A percentile compares a stretch with the other conserved stretches of the same genome.
phyloP scores from a whole-genome alignment of 371 early-diverging fungal species.

The Batkoa obscura region DNA sequence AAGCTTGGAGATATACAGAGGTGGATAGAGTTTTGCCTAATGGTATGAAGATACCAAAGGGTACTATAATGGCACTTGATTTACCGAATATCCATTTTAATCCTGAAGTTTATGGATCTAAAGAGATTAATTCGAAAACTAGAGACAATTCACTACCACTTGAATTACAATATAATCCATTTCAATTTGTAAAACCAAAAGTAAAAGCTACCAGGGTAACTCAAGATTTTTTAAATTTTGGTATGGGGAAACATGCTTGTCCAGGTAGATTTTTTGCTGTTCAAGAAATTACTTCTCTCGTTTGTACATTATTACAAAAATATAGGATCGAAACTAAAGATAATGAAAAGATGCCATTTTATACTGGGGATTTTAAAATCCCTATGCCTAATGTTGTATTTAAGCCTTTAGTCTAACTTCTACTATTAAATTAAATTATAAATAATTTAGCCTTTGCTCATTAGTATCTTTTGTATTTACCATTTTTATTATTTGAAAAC shows the following conservation, averaged over 20 bases:
- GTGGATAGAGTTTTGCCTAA: neutral
- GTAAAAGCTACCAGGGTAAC: neutral
- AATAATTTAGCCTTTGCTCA: too few relatives aligned
- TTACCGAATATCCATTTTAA: neutral
- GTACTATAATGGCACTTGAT: neutral
- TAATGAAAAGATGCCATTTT: too few relatives aligned
- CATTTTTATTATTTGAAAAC: too few relatives aligned
- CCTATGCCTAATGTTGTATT: too few relatives aligned
- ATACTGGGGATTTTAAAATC: too few relatives aligned
- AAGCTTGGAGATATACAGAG: neutral
- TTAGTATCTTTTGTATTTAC: too few relatives aligned
- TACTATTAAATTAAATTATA: too few relatives aligned
- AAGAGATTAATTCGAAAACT: too few relatives aligned
- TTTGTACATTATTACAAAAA: neutral
- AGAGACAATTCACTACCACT: neutral
- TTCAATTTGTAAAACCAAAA: neutral
- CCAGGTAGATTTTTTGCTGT: slow-evolving; percentile 17
- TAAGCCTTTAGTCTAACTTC: too few relatives aligned
- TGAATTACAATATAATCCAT: neutral
- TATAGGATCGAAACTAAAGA: neutral
- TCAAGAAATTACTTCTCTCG: slow-evolving; percentile 18
- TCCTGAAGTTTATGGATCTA: neutral
- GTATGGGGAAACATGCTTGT: neutral
- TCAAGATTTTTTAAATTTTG: neutral
- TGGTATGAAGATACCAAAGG: neutral